Evolutionary conservation across 2,329 filamentous ascomycete genomes (phyloP).

Genomic region (Apiospora marii): DNA sequence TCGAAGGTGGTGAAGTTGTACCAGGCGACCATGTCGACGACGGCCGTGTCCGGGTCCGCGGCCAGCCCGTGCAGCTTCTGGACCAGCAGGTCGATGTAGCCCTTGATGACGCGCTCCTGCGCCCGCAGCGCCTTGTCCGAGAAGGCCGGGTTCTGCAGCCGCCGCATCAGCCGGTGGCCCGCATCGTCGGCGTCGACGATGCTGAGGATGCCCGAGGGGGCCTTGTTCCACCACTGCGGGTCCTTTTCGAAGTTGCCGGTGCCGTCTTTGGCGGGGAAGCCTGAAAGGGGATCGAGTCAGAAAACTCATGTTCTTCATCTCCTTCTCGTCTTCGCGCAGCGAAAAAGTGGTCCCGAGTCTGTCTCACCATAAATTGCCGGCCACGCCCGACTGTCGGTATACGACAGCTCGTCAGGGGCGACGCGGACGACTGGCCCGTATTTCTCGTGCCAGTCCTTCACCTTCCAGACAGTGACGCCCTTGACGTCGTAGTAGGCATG

Average conservation of each 20-base stretch:
- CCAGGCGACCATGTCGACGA: slow-evolving; percentile 32
- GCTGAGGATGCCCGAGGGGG: slow-evolving; percentile 32
- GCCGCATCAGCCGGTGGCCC: slow-evolving; percentile 27
- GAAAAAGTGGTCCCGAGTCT: too few relatives aligned
- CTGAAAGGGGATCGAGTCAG: neutral
- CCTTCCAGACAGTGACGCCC: slow-evolving; percentile 30
- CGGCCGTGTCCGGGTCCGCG: slow-evolving; percentile 23
- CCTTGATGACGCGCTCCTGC: slow-evolving; percentile 46
- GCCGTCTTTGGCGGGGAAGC: slow-evolving; percentile 31
- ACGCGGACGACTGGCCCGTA: slow-evolving; percentile 51
- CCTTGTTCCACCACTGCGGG: slow-evolving; percentile 35
- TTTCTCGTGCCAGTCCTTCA: slow-evolving; percentile 40
- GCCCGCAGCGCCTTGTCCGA: slow-evolving; percentile 45
- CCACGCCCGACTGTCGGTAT: slow-evolving; percentile 45
- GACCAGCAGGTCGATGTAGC: slow-evolving; percentile 45
- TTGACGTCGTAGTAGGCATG: slow-evolving; percentile 24
- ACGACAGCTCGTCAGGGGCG: slow-evolving; percentile 47
- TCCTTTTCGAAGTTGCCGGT: slow-evolving; percentile 42
- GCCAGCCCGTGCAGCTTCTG: slow-evolving; percentile 43
- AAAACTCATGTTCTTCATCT: slow-evolving; percentile 38
- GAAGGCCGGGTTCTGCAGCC: slow-evolving; percentile 37
- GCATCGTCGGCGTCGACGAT: slow-evolving; percentile 31
- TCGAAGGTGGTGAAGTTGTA: slow-evolving; percentile 28
- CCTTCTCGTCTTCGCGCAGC: neutral
- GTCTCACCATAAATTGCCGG: slow-evolving; percentile 38